Evolutionary conservation across 805 yeast genomes (phyloP).

Genomic region (Metschnikowia corniflorae): DNA sequence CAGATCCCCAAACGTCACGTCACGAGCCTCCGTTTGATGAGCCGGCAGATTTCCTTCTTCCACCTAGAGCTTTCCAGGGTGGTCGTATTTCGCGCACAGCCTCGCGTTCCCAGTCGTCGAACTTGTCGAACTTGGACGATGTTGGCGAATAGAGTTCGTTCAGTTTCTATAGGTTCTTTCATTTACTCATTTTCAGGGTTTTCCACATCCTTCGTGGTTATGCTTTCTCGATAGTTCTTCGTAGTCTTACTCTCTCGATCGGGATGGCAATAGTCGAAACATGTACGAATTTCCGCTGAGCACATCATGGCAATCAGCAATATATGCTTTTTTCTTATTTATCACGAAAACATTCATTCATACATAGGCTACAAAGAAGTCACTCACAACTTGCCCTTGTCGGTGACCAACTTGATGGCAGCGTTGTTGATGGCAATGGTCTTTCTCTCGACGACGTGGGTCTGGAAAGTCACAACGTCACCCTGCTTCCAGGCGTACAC

Average conservation of each 20-base stretch:
- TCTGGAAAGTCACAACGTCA: slow-evolving; percentile 70
- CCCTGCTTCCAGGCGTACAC: slow-evolving; percentile 83
- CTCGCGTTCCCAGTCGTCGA: background rate
- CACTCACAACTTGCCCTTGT: slow-evolving; percentile 38
- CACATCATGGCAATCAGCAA: too few species aligned
- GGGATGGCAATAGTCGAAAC: too few species aligned
- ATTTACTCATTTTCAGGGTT: too few species aligned
- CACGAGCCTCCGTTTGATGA: background rate
- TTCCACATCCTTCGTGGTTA: too few species aligned
- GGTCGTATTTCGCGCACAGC: background rate
- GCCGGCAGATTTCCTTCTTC: slow-evolving; percentile 4
- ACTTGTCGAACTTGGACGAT: slow-evolving; percentile 2
- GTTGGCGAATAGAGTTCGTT: background rate
- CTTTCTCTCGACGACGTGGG: slow-evolving; percentile 74
- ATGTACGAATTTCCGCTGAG: too few species aligned
- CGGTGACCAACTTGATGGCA: slow-evolving; percentile 58
- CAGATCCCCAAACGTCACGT: too few species aligned
- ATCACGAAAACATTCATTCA: too few species aligned
- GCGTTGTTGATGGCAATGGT: slow-evolving; percentile 81
- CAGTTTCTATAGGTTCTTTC: too few species aligned
- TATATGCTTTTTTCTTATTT: too few species aligned
- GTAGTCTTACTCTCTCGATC: too few species aligned
- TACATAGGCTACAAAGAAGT: slow-evolving; percentile 1
- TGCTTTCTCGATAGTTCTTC: too few species aligned
- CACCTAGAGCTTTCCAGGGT: background rate